Base-by-base conservation (phyloP, 2,329 filamentous ascomycete genomes). In the Grosmannia clavigera region DNA sequence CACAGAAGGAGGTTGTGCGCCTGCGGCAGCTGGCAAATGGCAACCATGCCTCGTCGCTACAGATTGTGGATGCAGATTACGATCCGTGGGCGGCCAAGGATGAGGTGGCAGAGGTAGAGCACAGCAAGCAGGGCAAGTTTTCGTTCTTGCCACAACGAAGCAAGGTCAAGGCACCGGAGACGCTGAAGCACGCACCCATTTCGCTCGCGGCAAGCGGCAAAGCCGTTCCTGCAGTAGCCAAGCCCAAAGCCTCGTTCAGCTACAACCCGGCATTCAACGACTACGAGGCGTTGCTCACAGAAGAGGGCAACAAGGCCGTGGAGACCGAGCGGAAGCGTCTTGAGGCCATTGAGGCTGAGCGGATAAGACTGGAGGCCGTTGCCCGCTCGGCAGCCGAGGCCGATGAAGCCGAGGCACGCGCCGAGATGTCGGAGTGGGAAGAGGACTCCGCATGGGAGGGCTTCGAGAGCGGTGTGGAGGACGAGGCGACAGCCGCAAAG, bases 371-470 rank as follows among this genome's bases (percentile, higher is more conserved):
- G 65, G 88, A 90, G 67, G 82, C 87, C 22, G 81, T 85, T 0
- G 83, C 82, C 14, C 76, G 77, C 51, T 92, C 87, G 11, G 85
- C 86, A 22, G 88, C 87, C 2, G 82, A 88, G 66, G 85, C 87
- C 2, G 87, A 91, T 57, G 88, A 88, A 19, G 86, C 85, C 0
- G 85, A 89, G 68, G 81, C 82, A 63, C 82, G 80, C 55, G 81
- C 81, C 3, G 80, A 85, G 57, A 68, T 87, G 61, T 85, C 82
- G 0, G 83, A 84, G 70, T 92, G 83, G 78, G 90, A 95, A 62
- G 88, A 92, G 67, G 92, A 96, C 69, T 94, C 88, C 55, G 91
- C 89, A 16, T 96, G 91, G 90, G 92, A 92, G 71, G 88, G 88
- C 0, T 84, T 90, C 65, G 86, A 96, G 75, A 96, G 90, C 70